These are phyloP conservation scores for Trichophyton benhamiae DNA, from an alignment of 2,329 filamentous ascomycete genomes.

Conservation along the genomic window DNA sequence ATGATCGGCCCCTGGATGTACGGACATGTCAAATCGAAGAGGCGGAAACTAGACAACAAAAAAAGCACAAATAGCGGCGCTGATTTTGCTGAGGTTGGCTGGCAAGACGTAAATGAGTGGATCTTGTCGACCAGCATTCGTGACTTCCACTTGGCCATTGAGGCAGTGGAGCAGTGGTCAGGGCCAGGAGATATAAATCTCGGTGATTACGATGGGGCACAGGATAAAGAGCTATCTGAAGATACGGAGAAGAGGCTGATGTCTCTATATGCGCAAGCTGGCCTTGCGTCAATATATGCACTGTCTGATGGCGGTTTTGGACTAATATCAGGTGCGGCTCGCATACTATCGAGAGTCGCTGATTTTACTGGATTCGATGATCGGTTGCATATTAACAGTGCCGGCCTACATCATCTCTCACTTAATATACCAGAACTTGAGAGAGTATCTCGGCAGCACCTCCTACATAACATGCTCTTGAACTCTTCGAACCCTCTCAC, in stretches of 20 bases:
- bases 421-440: slow-evolving; percentile 24
- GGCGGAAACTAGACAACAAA: slow-evolving; percentile 33
- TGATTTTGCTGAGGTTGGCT: slow-evolving; percentile 32
- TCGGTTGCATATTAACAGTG: slow-evolving; percentile 19
- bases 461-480: slow-evolving; percentile 33
- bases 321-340: slow-evolving; percentile 37
- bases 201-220: slow-evolving; percentile 39
- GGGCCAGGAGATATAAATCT: slow-evolving; percentile 49
- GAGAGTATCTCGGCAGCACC: slow-evolving; percentile 28
- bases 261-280: slow-evolving; percentile 43
- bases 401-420: slow-evolving; percentile 21
- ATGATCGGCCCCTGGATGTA: slow-evolving; percentile 54
- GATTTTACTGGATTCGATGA: slow-evolving; percentile 40
- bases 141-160: slow-evolving; percentile 39
- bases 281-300: slow-evolving; percentile 47
- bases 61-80: slow-evolving; percentile 31
- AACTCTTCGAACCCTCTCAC: slow-evolving; percentile 31
- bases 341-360: slow-evolving; percentile 40
- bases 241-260: neutral
- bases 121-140: slow-evolving; percentile 41
- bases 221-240: slow-evolving; percentile 20
- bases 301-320: slow-evolving; percentile 34
- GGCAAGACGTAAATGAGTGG: slow-evolving; percentile 50
- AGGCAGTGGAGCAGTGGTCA: slow-evolving; percentile 45
- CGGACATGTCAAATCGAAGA: slow-evolving; percentile 43